Evolutionary conservation across 805 yeast species (phyloP), one percentile per base, ranked within the genome.

Genomic region (Teunomyces kruisii): DNA sequence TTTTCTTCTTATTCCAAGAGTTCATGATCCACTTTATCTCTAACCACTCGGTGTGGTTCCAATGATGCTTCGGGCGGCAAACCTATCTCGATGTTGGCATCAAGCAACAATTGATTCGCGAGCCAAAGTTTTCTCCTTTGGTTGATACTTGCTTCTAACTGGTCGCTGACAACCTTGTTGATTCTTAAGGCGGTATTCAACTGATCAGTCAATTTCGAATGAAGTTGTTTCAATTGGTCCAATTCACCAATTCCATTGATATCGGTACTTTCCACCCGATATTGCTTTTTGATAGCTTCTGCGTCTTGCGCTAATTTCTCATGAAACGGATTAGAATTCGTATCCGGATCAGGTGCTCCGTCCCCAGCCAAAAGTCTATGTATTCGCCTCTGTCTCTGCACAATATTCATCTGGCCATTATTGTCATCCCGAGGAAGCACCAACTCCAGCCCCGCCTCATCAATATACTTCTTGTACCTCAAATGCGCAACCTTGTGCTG

Each of bases 41-140:
- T 27, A 15, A 37, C 42, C 8, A 51, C 55, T 19, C 54, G 36
- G 43, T 46, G 56, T 6, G 49, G 42, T 41, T 30, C 45, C 47
- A 17, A 39, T 14, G 49, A 28, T 13, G 43, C 42, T 15, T 42
- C 48, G 5, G 57, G 61, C 2, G 70, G 74, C 19, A 72, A 54
- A 1, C 73, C 78, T 8, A 67, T 42, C 31, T 56, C 47, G 22
- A 74, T 58, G 43, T 72, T 74, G 4, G 74, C 72, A 43, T 76
- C 76, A 19, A 78, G 50, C 13, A 77, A 53, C 9, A 66, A 45
- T 47, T 77, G 80, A 43, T 73, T 78, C 6, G 60, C 51, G 5
- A 61, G 44, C 74, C 76, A 75, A 22, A 72, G 47, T 29, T 62
- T 56, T 30, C 79, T 61, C 35, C 67, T 67, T 32, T 63, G 60